Conservation (phyloP, 1,284 basidiomycete genomes). For the Ceraceosorus guamensis region DNA sequence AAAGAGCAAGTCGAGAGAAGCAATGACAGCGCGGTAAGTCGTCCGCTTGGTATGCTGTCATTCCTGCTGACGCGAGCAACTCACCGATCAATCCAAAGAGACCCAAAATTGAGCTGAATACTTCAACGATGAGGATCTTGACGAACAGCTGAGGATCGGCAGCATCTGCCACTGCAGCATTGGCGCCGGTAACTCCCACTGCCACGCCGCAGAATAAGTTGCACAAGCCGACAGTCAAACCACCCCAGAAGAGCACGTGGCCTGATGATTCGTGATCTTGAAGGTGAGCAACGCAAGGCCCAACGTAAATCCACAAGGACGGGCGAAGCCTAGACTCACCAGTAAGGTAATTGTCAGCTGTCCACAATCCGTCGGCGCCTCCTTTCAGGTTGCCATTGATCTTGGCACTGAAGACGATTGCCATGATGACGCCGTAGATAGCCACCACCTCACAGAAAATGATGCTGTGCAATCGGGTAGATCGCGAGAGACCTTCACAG, state of each 20-base stretch:
- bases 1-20: neutral
- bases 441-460: slow-evolving; percentile 99
- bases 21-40: neutral
- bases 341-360: slow-evolving; percentile 42
- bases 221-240: slow-evolving; percentile 45
- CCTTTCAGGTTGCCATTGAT: slow-evolving; percentile 36
- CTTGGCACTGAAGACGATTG: slow-evolving; percentile 46
- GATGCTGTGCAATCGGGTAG: slow-evolving; percentile 53
- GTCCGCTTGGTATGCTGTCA: slow-evolving; percentile 2
- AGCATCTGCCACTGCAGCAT: slow-evolving; percentile 45
- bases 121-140: slow-evolving; percentile 32
- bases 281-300: slow-evolving; percentile 3
- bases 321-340: slow-evolving; percentile 8
- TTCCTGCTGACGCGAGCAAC: slow-evolving; percentile 3
- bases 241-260: slow-evolving; percentile 45
- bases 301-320: neutral
- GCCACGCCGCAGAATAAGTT: slow-evolving; percentile 45
- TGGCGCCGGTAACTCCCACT: slow-evolving; percentile 45
- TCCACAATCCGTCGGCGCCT: slow-evolving; percentile 27
- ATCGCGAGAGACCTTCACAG: neutral
- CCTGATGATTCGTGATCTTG: too few relatives aligned
- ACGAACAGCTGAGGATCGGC: slow-evolving; percentile 47
- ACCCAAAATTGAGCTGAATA: slow-evolving; percentile 45
- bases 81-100: slow-evolving; percentile 43
- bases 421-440: slow-evolving; percentile 78